phyloP scores from a whole-genome alignment of 2,329 filamentous ascomycete genomes.

The Ceratocystis lukuohia region DNA sequence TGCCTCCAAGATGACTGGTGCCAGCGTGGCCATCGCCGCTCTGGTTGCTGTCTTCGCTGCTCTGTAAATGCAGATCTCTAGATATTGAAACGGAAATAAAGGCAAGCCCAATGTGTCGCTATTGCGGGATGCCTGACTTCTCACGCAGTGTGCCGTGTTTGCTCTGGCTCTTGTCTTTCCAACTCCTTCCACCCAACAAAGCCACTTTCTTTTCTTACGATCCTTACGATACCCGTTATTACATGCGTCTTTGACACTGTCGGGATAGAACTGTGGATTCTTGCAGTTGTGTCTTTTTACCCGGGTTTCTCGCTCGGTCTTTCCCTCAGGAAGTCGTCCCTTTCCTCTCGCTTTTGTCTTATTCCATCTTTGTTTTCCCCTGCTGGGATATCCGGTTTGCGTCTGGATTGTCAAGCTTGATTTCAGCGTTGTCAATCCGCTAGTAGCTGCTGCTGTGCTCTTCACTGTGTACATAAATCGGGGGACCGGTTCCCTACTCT shows the following conservation, averaged over 20 bases:
- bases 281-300: conserved; percentile 4
- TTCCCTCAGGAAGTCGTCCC: neutral
- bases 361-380: neutral
- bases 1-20: conserved; percentile 16
- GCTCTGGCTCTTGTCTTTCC: neutral
- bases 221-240: conserved; percentile 20
- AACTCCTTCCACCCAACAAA: neutral
- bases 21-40: conserved; percentile 7
- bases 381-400: neutral
- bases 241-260: conserved; percentile 12
- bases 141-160: neutral
- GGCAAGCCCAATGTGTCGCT: neutral
- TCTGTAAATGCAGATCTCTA: conserved; percentile 14
- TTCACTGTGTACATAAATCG: neutral
- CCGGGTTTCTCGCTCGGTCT: neutral
- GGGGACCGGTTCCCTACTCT: neutral
- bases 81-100: conserved; percentile 2
- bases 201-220: conserved; percentile 18
- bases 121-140: neutral
- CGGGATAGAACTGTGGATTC: conserved; percentile 2
- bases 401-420: neutral
- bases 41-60: conserved; percentile 14
- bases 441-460: neutral
- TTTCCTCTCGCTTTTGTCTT: conserved; percentile 2
- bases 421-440: neutral